Base-by-base conservation (phyloP, 2,329 filamentous ascomycete species). In the Trichoderma sp. region DNA sequence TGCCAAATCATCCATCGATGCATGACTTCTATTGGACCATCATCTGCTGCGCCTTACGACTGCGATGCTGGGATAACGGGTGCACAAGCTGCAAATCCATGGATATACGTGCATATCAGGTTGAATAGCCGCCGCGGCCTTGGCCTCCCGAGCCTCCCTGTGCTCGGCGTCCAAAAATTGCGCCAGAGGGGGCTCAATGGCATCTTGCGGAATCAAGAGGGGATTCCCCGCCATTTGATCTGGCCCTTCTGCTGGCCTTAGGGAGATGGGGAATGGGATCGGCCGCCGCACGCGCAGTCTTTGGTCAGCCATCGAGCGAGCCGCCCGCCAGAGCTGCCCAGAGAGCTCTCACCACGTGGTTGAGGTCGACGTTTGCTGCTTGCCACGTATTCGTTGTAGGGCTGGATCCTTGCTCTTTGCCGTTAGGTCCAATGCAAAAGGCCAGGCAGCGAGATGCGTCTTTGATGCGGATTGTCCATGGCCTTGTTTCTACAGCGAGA, bases 311-410 rank as follows among this genome's bases (percentile, higher is more conserved):
- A 9, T 11, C 39, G n/a, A 36, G n/a, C 26, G 24, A 30, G 53
- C 43, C 43, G 47, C 47, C 36, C 39, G 26, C 9, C 30, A n/a
- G 26, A n/a, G 15, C 6, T 26, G 14, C 30, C 28, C 64, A 67
- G 36, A 32, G 56, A 70, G 39, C 36, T 61, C 28, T 62, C 57
- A 70, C 56, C 67, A 70, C 67, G 67, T 70, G 67, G 57, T 36
- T 36, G 57, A 61, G 57, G 30, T 21, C 57, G 57, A n/a, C 57
- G 15, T 53, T n/a, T n/a, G n/a, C 67, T 70, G 39, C 39, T 53
- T 70, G 57, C 67, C 67, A 70, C 67, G 67, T 62, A 70, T 62
- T 32, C 56, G 39, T 47, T 34, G 67, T 53, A 70, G 39, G 67
- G 67, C 43, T 70, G 36, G 39, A 62, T 32, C 67, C 67, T 70